Evolutionary conservation across 176 grass and related monocot species (phyloP).

Genomic region (Elaeis guineensis): DNA sequence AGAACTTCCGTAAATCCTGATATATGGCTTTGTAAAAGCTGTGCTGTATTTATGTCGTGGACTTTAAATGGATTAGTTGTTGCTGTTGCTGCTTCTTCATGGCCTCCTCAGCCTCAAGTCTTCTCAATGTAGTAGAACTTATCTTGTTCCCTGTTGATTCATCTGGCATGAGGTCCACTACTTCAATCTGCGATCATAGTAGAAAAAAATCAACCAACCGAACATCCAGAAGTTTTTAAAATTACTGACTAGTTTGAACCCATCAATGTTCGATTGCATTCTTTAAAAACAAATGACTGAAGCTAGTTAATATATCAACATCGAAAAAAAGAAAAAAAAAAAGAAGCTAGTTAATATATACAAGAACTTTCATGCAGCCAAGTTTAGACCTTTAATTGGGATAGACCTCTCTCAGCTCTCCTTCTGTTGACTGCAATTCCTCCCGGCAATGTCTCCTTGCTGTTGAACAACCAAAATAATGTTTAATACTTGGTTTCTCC

Average conservation of each 20-base stretch:
- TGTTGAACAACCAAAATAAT: slow-evolving; percentile 4
- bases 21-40: background rate
- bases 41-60: background rate
- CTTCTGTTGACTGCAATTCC: slow-evolving; percentile 73
- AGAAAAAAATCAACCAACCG: background rate
- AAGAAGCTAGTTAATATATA: background rate
- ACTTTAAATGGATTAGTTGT: background rate
- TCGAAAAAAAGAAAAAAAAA: no score
- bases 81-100: background rate
- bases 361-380: background rate
- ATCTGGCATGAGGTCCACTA: slow-evolving; percentile 65
- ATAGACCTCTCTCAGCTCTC: slow-evolving; percentile 67
- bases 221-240: background rate
- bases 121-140: slow-evolving; percentile 71
- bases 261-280: background rate
- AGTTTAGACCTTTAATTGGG: slow-evolving; percentile 50
- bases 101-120: slow-evolving; percentile 42
- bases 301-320: background rate
- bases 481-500: no score
- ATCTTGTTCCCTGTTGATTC: slow-evolving; percentile 59
- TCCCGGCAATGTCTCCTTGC: slow-evolving; percentile 78
- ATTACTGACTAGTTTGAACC: background rate
- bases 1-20: background rate
- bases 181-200: slow-evolving; percentile 40
- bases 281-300: background rate